Evolutionary conservation across 352 stramenopile genomes (phyloP), one percentile per base, ranked within the genome.

Genomic region (Phytophthora fragariaefolia): DNA sequence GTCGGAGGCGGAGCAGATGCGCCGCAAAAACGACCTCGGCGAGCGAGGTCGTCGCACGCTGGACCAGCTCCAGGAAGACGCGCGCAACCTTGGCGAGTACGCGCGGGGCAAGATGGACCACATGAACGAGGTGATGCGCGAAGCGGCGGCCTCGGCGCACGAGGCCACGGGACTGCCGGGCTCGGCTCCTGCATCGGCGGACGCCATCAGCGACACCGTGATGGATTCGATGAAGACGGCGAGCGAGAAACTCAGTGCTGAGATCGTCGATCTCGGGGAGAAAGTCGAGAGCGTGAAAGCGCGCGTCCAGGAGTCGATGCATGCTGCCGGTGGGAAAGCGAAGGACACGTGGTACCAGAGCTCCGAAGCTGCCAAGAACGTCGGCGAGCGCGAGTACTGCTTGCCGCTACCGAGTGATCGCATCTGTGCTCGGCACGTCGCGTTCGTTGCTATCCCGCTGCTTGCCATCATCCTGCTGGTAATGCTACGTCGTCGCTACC

Each of bases 341-440:
- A 71, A 87, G 9, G 74, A 93, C 9, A 77, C 74, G 17, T 90
- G 78, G 81, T 54, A 87, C 68, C 58, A 82, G 62, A 89, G 78
- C 52, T 64, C 78, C 0, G 83, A 92, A 22, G 73, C 72, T 0
- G 69, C 71, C 10, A 85, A 80, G 51, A 77, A 80, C 2, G 43
- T 87, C 0, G 74, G 61, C 5, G 64, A 79, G 22, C 78, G 79
- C 22, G 71, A 82, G 32, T 85, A 89, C 52, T 92, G 83, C 61
- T 7, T 93, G 54, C 58, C 73, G 28, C 51, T 90, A 32, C 76
- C 82, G 0, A 75, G 53, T 9, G 27, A 77, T 17, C 76, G 77
- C 38, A 68, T 89, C 32, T 89, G 80, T 30, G 69, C 69, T 23
- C 64, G 69, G 30, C 79, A 91, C 48, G 53, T 88, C 26, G 27